Evolutionary conservation across 2,329 filamentous ascomycete genomes (phyloP).

Genomic region (Plenodomus biglobosus): DNA sequence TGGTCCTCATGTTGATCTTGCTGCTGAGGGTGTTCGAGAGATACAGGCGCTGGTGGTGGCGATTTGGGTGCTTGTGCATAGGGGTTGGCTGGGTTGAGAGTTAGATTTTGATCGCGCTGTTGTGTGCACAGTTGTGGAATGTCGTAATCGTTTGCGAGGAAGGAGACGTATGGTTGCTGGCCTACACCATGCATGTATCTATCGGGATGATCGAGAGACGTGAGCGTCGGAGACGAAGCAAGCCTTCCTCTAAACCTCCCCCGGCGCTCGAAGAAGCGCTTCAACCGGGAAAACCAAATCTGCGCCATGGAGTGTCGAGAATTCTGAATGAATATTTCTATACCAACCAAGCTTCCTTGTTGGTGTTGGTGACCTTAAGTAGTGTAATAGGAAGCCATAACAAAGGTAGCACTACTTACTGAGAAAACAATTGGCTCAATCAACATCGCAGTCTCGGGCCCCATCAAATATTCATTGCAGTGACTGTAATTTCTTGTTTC

Average conservation of each 20-base stretch:
- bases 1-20: not conserved
- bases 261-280: not conserved
- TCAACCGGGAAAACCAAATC: slow-evolving; percentile 29
- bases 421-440: slow-evolving; percentile 29
- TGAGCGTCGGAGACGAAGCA: not conserved
- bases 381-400: not conserved
- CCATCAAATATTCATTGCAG: slow-evolving; percentile 26
- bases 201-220: not conserved
- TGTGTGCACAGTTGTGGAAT: not conserved
- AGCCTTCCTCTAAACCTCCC: not conserved
- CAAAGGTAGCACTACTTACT: slow-evolving; percentile 16
- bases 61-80: not conserved
- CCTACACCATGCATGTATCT: not conserved
- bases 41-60: not conserved
- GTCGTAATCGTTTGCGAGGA: not conserved
- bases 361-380: no score
- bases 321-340: slow-evolving; percentile 42
- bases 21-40: not conserved
- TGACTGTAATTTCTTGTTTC: slow-evolving; percentile 30
- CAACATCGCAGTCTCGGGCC: slow-evolving; percentile 19
- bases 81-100: not conserved
- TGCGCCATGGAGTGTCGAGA: slow-evolving; percentile 27
- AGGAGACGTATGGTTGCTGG: not conserved
- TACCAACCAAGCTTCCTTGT: slow-evolving; percentile 28
- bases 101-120: not conserved